Percentiles rank a stretch among this genome's conserved stretches.
phyloP scores from a whole-genome alignment of 192 early-diverging fungal species.

The Coemansia sp. region DNA sequence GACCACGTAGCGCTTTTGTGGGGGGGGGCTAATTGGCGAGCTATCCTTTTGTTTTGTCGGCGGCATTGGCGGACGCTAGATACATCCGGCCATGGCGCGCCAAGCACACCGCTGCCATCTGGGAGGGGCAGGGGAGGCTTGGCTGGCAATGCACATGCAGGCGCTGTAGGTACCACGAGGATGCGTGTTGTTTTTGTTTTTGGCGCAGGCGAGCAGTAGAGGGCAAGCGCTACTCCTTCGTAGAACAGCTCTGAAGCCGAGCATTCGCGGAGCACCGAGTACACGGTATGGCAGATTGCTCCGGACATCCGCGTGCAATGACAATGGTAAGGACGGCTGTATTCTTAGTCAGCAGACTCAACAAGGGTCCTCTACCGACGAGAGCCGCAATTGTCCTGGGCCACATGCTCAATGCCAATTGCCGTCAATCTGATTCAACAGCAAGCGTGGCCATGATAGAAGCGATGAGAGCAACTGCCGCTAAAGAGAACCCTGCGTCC shows the following conservation, averaged over 20 bases:
- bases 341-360: not conserved
- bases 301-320: not conserved
- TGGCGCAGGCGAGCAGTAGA: not conserved
- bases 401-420: not conserved
- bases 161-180: not conserved
- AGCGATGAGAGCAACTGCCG: not conserved
- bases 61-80: not conserved
- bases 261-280: not conserved
- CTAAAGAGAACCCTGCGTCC: not conserved
- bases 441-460: not conserved
- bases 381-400: not conserved
- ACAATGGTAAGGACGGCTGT: not conserved
- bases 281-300: not conserved
- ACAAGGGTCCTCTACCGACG: not conserved
- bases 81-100: constrained; percentile 1
- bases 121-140: not conserved
- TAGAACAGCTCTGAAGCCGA: not conserved
- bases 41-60: not conserved
- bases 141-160: not conserved
- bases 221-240: not conserved
- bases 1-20: not conserved
- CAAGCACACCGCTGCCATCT: not conserved
- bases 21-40: too few species aligned
- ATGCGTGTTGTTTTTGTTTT: not conserved
- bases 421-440: not conserved